Evolutionary conservation across 441 rosid genomes (phyloP), one percentile per base, ranked within the genome.

Genomic region (Pelargonium australe): DNA sequence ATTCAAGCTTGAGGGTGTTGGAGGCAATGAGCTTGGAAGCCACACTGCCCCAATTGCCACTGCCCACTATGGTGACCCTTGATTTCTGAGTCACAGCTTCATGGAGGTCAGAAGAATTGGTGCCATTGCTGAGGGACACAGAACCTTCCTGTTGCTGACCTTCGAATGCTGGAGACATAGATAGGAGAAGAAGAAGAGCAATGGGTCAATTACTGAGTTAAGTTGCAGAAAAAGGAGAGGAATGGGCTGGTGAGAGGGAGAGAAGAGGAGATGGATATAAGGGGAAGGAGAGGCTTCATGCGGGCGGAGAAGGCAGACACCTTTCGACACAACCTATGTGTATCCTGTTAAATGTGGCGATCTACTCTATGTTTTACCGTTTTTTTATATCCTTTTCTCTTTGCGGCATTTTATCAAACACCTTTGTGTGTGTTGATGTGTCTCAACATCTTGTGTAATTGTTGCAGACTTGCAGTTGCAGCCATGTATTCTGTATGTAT

Each of bases 41-140:
- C 37, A 92, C 99, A 70, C 97, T 95, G 17, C 97, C 97, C 97
- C 97, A 91, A 73, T 91, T 95, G 17, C 99, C 99, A 81, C 99
- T 95, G 0, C 99, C 99, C 9, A 95, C 88, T 57, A 91, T 84
- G 17, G 97, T 90, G 73, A 95, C 92, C 74, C 75, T 88, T 13
- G 92, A 88, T 76, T 75, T 82, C n/a, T 8, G 64, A 0, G 68
- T 62, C 17, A 8, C 72, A n/a, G 23, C 65, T 64, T 25, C 75
- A 1, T 37, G 37, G 37, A 34, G 73, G 64, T 37, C 69, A 5
- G 66, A 44, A 63, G 28, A 28, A 66, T 47, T 41, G 62, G 7
- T 49, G 11, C 12, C 23, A 40, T 37, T 5, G 72, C 8, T 7
- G 17, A 20, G 58, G 13, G 72, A n/a, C 8, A 69, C 72, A 68